phyloP scores from a whole-genome alignment of 495 filamentous ascomycete species.

The Lepraria neglecta region DNA sequence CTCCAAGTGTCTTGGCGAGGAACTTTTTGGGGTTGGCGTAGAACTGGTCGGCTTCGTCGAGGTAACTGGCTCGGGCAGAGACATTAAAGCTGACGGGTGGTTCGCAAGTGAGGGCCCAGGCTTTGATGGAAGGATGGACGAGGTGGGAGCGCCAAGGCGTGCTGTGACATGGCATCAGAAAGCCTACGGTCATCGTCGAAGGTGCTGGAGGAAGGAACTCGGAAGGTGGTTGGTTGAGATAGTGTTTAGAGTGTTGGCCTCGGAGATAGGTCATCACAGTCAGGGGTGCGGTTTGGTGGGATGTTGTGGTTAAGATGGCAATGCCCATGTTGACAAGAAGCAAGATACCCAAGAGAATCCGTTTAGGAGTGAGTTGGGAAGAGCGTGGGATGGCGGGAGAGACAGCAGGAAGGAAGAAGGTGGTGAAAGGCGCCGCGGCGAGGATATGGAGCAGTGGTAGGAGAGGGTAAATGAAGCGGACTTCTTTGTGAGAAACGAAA shows the following conservation, averaged over 20 bases:
- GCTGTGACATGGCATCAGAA: constrained; percentile 96
- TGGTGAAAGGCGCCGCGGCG: constrained; percentile 57
- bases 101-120: constrained; percentile 87
- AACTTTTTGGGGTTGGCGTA: constrained; percentile 62
- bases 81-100: constrained; percentile 65
- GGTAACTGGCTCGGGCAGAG: constrained; percentile 55
- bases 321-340: constrained; percentile 63
- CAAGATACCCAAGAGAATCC: constrained; percentile 49
- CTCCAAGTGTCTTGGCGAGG: constrained; percentile 44
- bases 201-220: constrained; percentile 20
- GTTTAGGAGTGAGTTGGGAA: constrained; percentile 20
- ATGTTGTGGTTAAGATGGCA: constrained; percentile 63
- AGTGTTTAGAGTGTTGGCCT: constrained; percentile 54
- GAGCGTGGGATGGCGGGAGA: constrained; percentile 28
- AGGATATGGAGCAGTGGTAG: constrained; percentile 80
- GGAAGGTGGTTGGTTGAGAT: constrained; percentile 27
- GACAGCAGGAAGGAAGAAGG: constrained; percentile 54
- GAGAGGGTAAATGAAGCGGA: constrained; percentile 93
- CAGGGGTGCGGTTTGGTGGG: constrained; percentile 74
- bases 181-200: constrained; percentile 60
- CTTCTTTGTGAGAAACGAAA: constrained; percentile 89
- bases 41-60: constrained; percentile 88
- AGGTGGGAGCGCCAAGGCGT: constrained; percentile 95
- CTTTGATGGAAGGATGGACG: constrained; percentile 62
- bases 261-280: constrained; percentile 69